Evolutionary conservation across 305 asterid species (phyloP).

Genomic region (Fraxinus albicans): DNA sequence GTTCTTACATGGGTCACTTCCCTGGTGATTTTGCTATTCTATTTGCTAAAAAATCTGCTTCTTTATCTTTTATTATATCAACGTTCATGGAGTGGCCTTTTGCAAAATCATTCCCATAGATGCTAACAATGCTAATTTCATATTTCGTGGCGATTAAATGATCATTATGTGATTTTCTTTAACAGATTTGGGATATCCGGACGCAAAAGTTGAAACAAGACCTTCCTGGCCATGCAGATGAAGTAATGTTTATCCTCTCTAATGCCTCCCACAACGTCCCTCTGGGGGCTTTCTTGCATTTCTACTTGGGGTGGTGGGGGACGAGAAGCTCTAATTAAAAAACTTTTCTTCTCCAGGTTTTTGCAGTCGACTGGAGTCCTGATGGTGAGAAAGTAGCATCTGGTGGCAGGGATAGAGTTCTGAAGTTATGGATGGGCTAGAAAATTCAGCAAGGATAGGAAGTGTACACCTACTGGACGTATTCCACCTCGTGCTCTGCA

Average conservation of each 20-base stretch:
- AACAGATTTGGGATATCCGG: slow-evolving; percentile 92
- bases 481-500: not conserved
- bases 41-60: not conserved
- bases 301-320: not conserved
- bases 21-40: not conserved
- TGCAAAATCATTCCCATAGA: not conserved
- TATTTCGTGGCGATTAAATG: not conserved
- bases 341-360: slow-evolving; percentile 49
- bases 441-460: not conserved
- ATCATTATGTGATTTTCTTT: slow-evolving; percentile 11
- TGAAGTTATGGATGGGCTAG: slow-evolving; percentile 98
- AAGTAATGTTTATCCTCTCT: slow-evolving; percentile 43
- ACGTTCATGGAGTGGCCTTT: not conserved
- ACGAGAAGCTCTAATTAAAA: not conserved
- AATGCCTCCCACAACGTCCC: not conserved
- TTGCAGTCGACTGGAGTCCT: slow-evolving; percentile 98
- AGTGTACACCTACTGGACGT: not conserved
- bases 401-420: slow-evolving; percentile 83
- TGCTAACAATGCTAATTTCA: not conserved
- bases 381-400: slow-evolving; percentile 98
- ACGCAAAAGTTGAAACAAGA: slow-evolving; percentile 87
- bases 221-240: slow-evolving; percentile 99
- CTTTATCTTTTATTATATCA: not conserved
- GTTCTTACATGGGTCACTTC: not conserved
- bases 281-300: not conserved